A percentile compares a stretch with the other conserved stretches of the same genome.
Evolutionary conservation across 306 rosid species (phyloP).

Genomic region (Fagus sylvatica): DNA sequence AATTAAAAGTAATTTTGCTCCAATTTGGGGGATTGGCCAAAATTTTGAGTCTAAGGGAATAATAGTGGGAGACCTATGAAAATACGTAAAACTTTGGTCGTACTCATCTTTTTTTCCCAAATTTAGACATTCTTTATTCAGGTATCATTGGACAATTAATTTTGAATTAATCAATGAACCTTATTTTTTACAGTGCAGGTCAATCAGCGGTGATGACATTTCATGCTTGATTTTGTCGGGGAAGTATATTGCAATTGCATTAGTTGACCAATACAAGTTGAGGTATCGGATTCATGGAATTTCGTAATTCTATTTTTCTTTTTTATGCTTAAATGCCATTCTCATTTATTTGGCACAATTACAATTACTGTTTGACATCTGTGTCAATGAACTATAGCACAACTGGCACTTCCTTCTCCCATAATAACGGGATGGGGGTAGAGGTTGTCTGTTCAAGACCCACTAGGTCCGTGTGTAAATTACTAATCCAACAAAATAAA

Average conservation of each 20-base stretch:
- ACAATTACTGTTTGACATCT: slow-evolving; percentile 4
- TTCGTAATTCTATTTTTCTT: neutral
- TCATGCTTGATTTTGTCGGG: slow-evolving; percentile 74
- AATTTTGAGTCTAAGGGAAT: neutral
- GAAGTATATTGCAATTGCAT: slow-evolving; percentile 74
- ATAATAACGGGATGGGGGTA: no score
- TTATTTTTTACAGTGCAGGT: slow-evolving; percentile 77
- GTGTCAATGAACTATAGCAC: neutral
- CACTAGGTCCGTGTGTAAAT: no score
- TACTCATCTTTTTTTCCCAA: neutral
- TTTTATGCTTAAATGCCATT: slow-evolving; percentile 13
- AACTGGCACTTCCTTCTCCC: no score
- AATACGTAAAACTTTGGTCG: neutral
- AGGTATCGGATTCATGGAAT: slow-evolving; percentile 48
- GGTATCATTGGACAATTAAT: neutral
- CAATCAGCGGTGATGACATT: slow-evolving; percentile 69
- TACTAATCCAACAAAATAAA: no score
- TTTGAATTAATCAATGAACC: slow-evolving; percentile 29
- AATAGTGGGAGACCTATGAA: slow-evolving; percentile 1
- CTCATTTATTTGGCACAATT: neutral
- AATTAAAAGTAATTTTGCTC: neutral
- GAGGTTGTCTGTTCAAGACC: no score
- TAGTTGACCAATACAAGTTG: slow-evolving; percentile 86
- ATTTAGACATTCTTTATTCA: neutral
- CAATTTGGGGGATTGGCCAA: neutral